Evolutionary conservation across 225 moss, liverwort and hornwort genomes (phyloP).

Genomic region (Physcomitrellopsis africana): DNA sequence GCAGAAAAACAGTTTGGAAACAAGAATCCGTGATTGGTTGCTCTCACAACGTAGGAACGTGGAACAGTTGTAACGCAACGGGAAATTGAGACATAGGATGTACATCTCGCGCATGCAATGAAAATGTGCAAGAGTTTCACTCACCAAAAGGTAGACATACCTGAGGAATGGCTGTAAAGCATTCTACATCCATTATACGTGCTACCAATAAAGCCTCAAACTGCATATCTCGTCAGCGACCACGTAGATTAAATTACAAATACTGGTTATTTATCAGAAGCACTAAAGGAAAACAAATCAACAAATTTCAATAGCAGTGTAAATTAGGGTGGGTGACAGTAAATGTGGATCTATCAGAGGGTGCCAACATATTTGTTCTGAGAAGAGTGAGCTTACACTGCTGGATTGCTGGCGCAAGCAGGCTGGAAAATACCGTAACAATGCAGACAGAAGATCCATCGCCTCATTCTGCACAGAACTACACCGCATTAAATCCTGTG

Average conservation of each 20-base stretch:
- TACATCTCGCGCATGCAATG: neutral
- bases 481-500: constrained; percentile 15
- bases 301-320: neutral
- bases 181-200: constrained; percentile 88
- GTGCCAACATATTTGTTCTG: constrained; percentile 21
- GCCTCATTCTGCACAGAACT: constrained; percentile 75
- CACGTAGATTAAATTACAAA: constrained; percentile 14
- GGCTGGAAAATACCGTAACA: constrained; percentile 89
- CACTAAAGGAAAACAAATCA: constrained; percentile 1
- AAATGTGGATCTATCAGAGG: neutral
- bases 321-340: neutral
- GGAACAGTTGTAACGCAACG: neutral
- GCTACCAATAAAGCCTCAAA: constrained; percentile 89
- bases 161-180: constrained; percentile 77
- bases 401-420: constrained; percentile 94
- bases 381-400: constrained; percentile 60
- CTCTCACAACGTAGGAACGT: neutral
- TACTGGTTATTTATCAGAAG: constrained; percentile 6
- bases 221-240: constrained; percentile 51
- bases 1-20: neutral
- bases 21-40: constrained; percentile 8
- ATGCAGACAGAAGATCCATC: constrained; percentile 81
- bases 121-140: constrained; percentile 3
- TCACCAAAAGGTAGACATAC: constrained; percentile 31
- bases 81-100: constrained; percentile 11